Conservation (phyloP, 148 eudicot species). For the Spergularia marina region DNA sequence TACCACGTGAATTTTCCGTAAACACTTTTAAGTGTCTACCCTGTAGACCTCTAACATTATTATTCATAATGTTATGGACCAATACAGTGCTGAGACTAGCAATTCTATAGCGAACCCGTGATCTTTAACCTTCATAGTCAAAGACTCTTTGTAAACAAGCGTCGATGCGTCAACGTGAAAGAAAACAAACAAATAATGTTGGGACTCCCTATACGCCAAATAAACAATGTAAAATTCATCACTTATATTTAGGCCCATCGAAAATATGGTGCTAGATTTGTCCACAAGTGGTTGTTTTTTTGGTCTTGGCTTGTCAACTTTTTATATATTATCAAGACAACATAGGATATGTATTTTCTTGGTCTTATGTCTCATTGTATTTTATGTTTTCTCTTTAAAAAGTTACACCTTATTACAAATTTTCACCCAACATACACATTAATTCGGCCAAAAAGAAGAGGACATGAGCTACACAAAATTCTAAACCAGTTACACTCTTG, state of each 20-base stretch:
- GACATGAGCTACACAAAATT: background rate
- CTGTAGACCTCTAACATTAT: too few species aligned
- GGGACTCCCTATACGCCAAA: background rate
- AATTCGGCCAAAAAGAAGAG: too few species aligned
- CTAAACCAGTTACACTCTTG: constrained; percentile 1
- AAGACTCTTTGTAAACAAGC: too few species aligned
- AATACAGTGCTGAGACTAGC: too few species aligned
- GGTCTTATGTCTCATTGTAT: background rate
- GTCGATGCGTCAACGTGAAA: too few species aligned
- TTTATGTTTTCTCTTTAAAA: constrained; percentile 13
- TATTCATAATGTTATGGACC: too few species aligned
- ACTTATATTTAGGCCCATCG: constrained; percentile 2
- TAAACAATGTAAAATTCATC: constrained; percentile 5
- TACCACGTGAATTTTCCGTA: too few species aligned
- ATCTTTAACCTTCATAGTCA: too few species aligned
- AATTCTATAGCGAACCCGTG: too few species aligned
- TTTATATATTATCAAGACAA: background rate
- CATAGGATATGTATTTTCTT: constrained; percentile 12
- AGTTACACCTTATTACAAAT: background rate
- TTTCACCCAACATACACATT: too few species aligned
- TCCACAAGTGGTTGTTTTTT: constrained; percentile 30
- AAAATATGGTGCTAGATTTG: constrained; percentile 26
- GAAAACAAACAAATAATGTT: too few species aligned
- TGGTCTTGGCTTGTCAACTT: constrained; percentile 27
- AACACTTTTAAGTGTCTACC: too few species aligned